These are phyloP conservation scores for Tardiomyces blankii DNA, from an alignment of 1,139 yeast species.

Conservation along the genomic window DNA sequence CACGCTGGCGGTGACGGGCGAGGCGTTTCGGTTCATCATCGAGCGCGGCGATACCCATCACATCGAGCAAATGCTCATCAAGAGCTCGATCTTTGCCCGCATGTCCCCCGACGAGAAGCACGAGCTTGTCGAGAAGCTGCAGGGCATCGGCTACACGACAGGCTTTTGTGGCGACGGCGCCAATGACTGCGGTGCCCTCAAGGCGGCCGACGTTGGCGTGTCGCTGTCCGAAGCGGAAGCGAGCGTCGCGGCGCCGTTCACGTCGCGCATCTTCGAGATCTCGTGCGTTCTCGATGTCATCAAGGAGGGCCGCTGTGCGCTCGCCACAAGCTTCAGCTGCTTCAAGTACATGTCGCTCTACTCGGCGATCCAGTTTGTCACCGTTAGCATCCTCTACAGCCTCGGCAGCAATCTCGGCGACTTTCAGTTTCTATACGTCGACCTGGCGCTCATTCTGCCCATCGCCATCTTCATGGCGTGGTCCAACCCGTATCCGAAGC, in stretches of 20 bases:
- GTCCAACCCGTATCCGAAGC: constrained; percentile 63
- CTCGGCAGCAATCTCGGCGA: constrained; percentile 95
- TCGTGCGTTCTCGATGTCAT: constrained; percentile 88
- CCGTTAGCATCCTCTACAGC: constrained; percentile 75
- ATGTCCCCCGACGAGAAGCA: constrained; percentile 99
- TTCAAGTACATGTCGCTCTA: constrained; percentile 96
- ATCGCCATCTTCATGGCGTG: constrained; percentile 95
- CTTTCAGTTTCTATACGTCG: constrained; percentile 91
- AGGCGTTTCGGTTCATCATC: constrained; percentile 70
- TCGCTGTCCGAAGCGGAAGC: constrained; percentile 97
- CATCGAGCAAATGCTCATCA: constrained; percentile 51
- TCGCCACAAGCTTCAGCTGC: constrained; percentile 92
- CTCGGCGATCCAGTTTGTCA: constrained; percentile 88
- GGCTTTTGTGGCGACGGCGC: constrained; percentile 95
- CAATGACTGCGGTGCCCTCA: constrained; percentile 93
- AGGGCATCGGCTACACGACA: constrained; percentile 76
- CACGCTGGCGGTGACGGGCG: constrained; percentile 83
- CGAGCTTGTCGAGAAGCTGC: constrained; percentile 82
- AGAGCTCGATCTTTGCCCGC: constrained; percentile 76
- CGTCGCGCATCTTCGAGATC: constrained; percentile 80
- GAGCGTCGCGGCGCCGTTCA: constrained; percentile 96
- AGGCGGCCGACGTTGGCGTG: constrained; percentile 95
- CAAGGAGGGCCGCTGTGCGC: constrained; percentile 86
- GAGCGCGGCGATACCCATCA: constrained; percentile 26
- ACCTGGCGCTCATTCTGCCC: constrained; percentile 78